Conservation (phyloP, 805 yeast species). For the Allodekkera sacchari region DNA sequence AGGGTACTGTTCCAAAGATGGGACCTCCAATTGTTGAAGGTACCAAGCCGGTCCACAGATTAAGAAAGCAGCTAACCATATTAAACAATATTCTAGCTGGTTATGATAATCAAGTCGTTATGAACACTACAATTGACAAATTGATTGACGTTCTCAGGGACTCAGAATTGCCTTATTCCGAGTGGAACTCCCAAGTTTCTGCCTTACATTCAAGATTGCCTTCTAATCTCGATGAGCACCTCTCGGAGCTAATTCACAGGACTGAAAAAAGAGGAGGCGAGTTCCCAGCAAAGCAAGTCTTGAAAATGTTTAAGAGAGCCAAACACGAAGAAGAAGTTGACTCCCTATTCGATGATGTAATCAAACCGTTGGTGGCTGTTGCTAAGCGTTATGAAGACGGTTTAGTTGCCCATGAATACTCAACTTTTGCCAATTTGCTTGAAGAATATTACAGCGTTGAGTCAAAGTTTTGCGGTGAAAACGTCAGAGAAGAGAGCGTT, state of each 20-base stretch:
- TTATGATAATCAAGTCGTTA: slow-evolving; percentile 89
- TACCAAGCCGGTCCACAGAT: slow-evolving; percentile 73
- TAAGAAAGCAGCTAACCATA: slow-evolving; percentile 46
- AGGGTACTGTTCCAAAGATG: slow-evolving; percentile 83
- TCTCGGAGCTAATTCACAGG: slow-evolving; percentile 61
- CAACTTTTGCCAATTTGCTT: slow-evolving; percentile 61
- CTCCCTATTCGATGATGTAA: slow-evolving; percentile 43
- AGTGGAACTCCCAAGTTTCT: slow-evolving; percentile 79
- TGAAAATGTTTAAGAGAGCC: slow-evolving; percentile 62
- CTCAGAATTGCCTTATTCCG: slow-evolving; percentile 82
- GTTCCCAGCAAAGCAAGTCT: slow-evolving; percentile 86
- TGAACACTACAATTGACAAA: slow-evolving; percentile 73
- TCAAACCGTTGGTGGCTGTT: slow-evolving; percentile 67
- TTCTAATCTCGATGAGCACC: slow-evolving; percentile 57
- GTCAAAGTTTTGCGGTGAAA: slow-evolving; percentile 65
- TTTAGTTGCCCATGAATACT: slow-evolving; percentile 73
- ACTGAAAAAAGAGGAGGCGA: slow-evolving; percentile 59
- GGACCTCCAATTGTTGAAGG: slow-evolving; percentile 84
- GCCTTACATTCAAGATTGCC: slow-evolving; percentile 92
- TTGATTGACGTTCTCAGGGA: slow-evolving; percentile 68
- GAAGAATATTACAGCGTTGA: slow-evolving; percentile 74
- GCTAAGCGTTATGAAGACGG: slow-evolving; percentile 69
- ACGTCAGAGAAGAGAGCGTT: slow-evolving; percentile 80
- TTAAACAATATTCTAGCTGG: slow-evolving; percentile 80
- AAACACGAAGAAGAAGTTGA: slow-evolving; percentile 40